These are phyloP conservation scores for Chrysopogon serrulatus DNA, from an alignment of 176 grass and related monocot species.

Conservation along the genomic window DNA sequence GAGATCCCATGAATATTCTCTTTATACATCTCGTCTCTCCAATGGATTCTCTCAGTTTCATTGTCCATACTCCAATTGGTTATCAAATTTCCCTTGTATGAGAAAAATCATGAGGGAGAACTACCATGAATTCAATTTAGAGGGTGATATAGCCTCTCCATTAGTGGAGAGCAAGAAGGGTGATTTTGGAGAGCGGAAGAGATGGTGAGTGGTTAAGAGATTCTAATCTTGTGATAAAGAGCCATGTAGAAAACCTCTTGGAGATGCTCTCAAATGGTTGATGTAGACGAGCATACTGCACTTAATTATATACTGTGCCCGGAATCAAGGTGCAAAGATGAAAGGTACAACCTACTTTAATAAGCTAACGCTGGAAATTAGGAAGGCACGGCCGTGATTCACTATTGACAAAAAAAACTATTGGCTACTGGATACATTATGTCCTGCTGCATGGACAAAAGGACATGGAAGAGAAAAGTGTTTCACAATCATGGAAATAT, in stretches of 20 bases:
- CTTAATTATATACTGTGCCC: neutral
- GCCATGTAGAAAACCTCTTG: neutral
- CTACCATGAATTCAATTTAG: neutral
- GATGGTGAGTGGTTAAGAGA: neutral
- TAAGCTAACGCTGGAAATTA: neutral
- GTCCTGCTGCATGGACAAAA: conserved; percentile 14
- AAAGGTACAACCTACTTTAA: conserved; percentile 12
- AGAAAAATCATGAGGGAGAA: neutral
- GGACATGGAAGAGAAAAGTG: conserved; percentile 21
- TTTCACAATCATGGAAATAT: conserved; percentile 16
- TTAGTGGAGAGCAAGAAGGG: neutral
- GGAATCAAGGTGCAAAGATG: conserved; percentile 21
- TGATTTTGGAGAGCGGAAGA: neutral
- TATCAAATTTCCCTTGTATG: neutral
- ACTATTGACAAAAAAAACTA: conserved; percentile 17
- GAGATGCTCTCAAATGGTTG: conserved; percentile 8
- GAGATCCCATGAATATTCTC: neutral
- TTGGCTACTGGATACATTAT: conserved; percentile 16
- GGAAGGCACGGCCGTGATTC: neutral
- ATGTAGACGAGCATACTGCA: neutral
- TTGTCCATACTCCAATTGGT: neutral
- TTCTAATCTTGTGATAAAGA: neutral
- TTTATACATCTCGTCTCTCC: neutral
- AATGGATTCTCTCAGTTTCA: neutral
- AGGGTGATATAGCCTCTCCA: neutral